These are phyloP conservation scores for Panaeolus papilionaceus DNA, from an alignment of 768 basidiomycete species.

Conservation along the genomic window DNA sequence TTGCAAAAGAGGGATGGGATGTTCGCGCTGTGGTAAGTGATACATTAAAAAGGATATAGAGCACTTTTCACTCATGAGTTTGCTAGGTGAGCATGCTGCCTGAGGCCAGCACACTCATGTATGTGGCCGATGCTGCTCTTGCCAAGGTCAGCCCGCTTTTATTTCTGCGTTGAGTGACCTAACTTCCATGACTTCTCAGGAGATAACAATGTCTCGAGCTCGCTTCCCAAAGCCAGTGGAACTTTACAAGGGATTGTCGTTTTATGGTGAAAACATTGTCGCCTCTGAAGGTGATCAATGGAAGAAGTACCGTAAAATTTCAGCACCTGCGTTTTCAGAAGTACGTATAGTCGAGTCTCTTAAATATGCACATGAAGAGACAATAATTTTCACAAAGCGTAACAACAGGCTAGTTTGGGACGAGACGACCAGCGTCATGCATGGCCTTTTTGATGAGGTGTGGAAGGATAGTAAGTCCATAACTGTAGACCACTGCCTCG, in stretches of 20 bases:
- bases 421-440: slow-evolving; percentile 45
- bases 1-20: slow-evolving; percentile 5
- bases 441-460: slow-evolving; percentile 48
- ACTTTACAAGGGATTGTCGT: slow-evolving; percentile 18
- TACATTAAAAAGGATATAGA: neutral
- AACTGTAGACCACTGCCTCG: slow-evolving; percentile 47
- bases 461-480: slow-evolving; percentile 46
- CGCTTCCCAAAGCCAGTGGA: slow-evolving; percentile 22
- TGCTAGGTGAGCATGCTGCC: neutral
- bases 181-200: slow-evolving; percentile 14
- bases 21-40: neutral
- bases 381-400: slow-evolving; percentile 30
- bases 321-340: slow-evolving; percentile 26
- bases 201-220: slow-evolving; percentile 12
- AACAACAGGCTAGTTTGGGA: slow-evolving; percentile 56
- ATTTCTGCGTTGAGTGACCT: slow-evolving; percentile 16
- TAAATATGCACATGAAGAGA: neutral
- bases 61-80: neutral
- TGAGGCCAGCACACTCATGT: neutral
- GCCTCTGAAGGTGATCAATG: slow-evolving; percentile 23
- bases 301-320: slow-evolving; percentile 28
- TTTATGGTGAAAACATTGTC: slow-evolving; percentile 24
- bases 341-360: slow-evolving; percentile 9
- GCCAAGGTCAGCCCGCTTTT: slow-evolving; percentile 19
- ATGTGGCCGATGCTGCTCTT: slow-evolving; percentile 14